Evolutionary conservation across 768 basidiomycete genomes (phyloP), one percentile per base, ranked within the genome.

Genomic region (Suillus tomentosus): DNA sequence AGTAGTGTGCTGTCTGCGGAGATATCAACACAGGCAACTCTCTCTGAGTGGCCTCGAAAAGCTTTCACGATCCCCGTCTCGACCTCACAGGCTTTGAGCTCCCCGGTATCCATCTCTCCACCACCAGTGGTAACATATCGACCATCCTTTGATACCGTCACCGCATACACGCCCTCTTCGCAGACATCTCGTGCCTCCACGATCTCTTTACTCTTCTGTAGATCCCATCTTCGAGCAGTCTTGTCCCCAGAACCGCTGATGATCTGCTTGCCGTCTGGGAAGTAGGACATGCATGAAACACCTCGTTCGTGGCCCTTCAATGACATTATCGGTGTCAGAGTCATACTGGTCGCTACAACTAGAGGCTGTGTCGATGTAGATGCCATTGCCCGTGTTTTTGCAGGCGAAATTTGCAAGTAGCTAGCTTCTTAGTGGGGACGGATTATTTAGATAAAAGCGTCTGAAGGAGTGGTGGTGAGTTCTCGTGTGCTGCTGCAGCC

Each of bases 91-190:
- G n/a, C 36, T 37, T 56, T 39, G 1, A 56, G 36, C 22, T 39
- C 36, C 55, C 36, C 36, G 0, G 13, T 37, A 5, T 36, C 11
- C 19, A 36, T 36, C 19, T 51, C 50, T 13, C 54, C n/a, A 37
- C n/a, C 24, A 9, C 24, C 55, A 9, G 8, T 15, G 14, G 15
- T 1, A 9, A 39, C 22, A 14, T 15, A 24, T 37, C 37, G 55
- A 56, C 55, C 55, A 56, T 56, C 55, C 36, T 13, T 37, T 22
- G 55, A 56, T 15, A 56, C 36, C 3, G 55, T 10, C 36, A 37
- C 36, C n/a, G 36, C n/a, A 37, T 15, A 13, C 6, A 37, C 13
- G 1, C 13, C 8, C 4, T 14, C 11, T n/a, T 37, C n/a, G 8
- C 19, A 39, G 4, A 56, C 36, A 39, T 56, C 37, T n/a, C 36